These are phyloP conservation scores for Venturia carpophila DNA, from an alignment of 2,329 filamentous ascomycete species.

Conservation along the genomic window DNA sequence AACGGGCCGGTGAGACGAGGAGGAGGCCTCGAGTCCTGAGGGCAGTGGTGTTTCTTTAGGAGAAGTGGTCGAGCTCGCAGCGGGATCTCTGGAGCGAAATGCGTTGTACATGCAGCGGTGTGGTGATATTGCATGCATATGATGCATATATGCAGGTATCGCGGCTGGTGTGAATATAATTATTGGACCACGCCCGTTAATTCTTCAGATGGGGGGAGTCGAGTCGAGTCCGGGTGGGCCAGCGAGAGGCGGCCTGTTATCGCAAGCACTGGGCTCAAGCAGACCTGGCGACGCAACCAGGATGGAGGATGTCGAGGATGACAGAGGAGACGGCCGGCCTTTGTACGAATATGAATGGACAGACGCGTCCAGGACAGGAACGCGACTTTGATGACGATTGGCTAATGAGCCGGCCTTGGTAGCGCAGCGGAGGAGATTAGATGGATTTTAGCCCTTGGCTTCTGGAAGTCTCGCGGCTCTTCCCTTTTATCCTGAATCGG, in stretches of 20 bases:
- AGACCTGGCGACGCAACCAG: background rate
- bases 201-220: background rate
- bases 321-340: background rate
- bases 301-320: background rate
- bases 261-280: background rate
- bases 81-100: background rate
- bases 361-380: background rate
- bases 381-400: background rate
- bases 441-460: background rate
- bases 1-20: background rate
- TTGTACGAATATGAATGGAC: background rate
- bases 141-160: background rate
- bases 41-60: background rate
- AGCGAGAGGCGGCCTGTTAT: background rate
- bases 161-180: background rate
- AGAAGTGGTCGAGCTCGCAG: background rate
- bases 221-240: background rate
- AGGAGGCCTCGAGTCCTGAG: constrained; percentile 10
- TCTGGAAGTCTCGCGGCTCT: background rate
- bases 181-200: background rate
- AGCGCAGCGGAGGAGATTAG: constrained; percentile 1
- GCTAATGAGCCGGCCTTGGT: background rate
- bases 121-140: constrained; percentile 3
- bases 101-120: background rate
- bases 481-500: background rate